phyloP scores from a whole-genome alignment of 164 flowering plant genomes.

The Taxillus chinensis region DNA sequence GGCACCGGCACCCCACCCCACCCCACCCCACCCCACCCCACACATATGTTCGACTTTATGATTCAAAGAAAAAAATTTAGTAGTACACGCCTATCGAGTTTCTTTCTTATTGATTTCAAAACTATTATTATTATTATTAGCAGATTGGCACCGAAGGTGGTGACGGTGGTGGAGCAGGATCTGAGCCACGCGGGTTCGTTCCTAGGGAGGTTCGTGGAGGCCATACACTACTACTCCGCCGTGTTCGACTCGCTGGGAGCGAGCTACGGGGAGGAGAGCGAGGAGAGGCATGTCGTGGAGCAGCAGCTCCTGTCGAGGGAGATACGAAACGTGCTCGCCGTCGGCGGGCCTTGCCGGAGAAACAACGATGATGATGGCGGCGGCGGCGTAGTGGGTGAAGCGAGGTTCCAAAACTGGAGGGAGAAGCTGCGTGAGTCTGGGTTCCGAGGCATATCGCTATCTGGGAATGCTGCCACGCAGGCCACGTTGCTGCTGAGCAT shows the following conservation, averaged over 20 bases:
- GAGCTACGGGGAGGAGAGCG: constrained; percentile 93
- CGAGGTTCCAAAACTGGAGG: constrained; percentile 79
- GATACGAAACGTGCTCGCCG: constrained; percentile 62
- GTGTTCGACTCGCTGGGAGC: constrained; percentile 92
- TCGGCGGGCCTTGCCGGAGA: constrained; percentile 18
- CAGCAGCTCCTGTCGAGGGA: constrained; percentile 85
- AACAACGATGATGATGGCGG: constrained; percentile 16
- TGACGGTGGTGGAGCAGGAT: constrained; percentile 96
- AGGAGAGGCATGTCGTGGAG: constrained; percentile 89
- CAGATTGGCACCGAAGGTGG: constrained; percentile 94
- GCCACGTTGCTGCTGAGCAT: constrained; percentile 85
- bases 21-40: too few relatives aligned
- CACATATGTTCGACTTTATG: background rate
- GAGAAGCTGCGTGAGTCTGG: constrained; percentile 81
- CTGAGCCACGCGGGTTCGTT: constrained; percentile 78
- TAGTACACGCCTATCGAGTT: too few relatives aligned
- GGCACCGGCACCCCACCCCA: too few relatives aligned
- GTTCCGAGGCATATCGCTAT: constrained; percentile 68
- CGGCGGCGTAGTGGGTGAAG: constrained; percentile 58
- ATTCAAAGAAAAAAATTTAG: too few relatives aligned
- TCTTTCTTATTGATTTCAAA: too few relatives aligned
- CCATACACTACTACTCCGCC: constrained; percentile 97
- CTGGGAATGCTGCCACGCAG: constrained; percentile 89
- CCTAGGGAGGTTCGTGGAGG: constrained; percentile 89
- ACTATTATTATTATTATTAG: background rate